Evolutionary conservation across 495 filamentous ascomycete genomes (phyloP).

Genomic region (Xylaria sp.): DNA sequence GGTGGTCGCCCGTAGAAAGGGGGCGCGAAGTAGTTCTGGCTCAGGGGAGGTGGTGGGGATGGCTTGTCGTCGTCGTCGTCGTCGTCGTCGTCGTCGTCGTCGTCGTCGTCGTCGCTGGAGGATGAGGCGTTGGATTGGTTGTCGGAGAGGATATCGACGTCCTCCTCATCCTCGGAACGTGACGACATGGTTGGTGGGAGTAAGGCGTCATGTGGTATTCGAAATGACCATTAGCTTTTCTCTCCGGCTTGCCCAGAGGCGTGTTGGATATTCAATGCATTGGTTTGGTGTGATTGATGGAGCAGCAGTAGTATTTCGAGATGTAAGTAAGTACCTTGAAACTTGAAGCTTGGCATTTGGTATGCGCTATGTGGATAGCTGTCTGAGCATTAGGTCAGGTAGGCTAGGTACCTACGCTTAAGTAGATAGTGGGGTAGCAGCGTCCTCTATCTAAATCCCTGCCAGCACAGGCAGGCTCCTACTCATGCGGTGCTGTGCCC

Average conservation of each 20-base stretch:
- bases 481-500: too few species aligned
- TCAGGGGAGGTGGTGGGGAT: slow-evolving; percentile 46
- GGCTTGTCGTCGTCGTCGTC: slow-evolving; percentile 33
- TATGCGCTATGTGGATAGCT: too few species aligned
- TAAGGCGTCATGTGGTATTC: neutral
- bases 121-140: slow-evolving; percentile 42
- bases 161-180: slow-evolving; percentile 59
- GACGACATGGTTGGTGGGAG: slow-evolving; percentile 48
- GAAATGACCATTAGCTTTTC: neutral
- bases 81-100: too few species aligned
- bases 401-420: too few species aligned
- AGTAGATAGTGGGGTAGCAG: too few species aligned
- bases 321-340: too few species aligned
- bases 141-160: slow-evolving; percentile 48
- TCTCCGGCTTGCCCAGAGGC: neutral
- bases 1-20: slow-evolving; percentile 90
- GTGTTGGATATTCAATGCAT: neutral
- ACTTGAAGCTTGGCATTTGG: too few species aligned
- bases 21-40: slow-evolving; percentile 73
- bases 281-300: neutral
- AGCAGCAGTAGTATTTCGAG: neutral
- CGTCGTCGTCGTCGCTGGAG: slow-evolving; percentile 36
- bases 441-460: too few species aligned
- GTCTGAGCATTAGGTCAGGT: too few species aligned
- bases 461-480: too few species aligned